Evolutionary conservation across 108 stramenopile species (phyloP).

Genomic region (Cylindrotheca fusiformis): DNA sequence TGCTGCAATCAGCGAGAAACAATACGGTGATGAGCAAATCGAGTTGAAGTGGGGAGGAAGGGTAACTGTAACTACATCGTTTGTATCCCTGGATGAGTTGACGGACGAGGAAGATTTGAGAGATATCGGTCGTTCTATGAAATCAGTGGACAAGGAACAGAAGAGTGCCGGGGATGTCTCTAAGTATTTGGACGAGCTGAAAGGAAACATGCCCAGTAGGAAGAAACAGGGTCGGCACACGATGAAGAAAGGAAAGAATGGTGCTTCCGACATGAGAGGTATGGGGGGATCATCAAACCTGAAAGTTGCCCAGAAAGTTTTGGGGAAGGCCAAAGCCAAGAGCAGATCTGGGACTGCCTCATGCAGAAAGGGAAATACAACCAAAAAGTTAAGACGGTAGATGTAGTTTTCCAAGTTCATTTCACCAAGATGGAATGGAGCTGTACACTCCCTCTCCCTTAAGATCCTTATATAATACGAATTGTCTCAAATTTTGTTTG

Average conservation of each 20-base stretch:
- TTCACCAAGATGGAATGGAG: too few relatives aligned
- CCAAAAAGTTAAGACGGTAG: slow-evolving; percentile 9
- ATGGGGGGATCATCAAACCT: slow-evolving; percentile 64
- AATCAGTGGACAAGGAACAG: slow-evolving; percentile 57
- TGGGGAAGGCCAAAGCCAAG: slow-evolving; percentile 28
- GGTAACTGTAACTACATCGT: slow-evolving; percentile 78
- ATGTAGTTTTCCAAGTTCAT: slow-evolving; percentile 2
- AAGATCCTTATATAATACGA: too few relatives aligned
- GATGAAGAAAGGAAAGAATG: slow-evolving; percentile 73
- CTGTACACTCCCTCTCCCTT: too few relatives aligned
- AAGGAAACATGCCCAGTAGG: slow-evolving; percentile 65
- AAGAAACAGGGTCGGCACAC: slow-evolving; percentile 25
- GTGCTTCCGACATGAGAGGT: slow-evolving; percentile 80
- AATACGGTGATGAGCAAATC: slow-evolving; percentile 61
- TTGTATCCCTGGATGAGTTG: slow-evolving; percentile 44
- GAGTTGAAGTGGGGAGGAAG: slow-evolving; percentile 66
- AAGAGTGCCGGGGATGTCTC: slow-evolving; percentile 71
- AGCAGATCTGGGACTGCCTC: background rate
- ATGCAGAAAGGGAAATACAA: slow-evolving; percentile 4
- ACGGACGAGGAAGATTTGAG: slow-evolving; percentile 32
- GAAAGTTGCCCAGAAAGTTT: slow-evolving; percentile 76
- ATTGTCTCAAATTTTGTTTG: too few relatives aligned
- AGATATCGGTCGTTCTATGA: slow-evolving; percentile 13
- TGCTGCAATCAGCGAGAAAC: slow-evolving; percentile 13
- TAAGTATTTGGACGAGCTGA: slow-evolving; percentile 59